Evolutionary conservation across 306 rosid genomes (phyloP), one percentile per base, ranked within the genome.

Genomic region (Acacia crassicarpa): DNA sequence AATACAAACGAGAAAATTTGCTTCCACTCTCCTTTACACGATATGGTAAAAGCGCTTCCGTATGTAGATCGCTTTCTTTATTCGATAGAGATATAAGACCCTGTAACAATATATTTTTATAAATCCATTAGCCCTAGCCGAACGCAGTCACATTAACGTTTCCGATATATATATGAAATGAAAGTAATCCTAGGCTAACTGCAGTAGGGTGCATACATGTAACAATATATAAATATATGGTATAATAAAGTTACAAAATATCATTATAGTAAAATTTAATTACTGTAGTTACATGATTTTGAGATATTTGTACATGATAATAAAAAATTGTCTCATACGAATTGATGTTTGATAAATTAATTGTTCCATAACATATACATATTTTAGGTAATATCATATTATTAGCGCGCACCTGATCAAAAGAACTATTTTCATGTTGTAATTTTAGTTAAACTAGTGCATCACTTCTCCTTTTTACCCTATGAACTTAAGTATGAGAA

Each of bases 61-160:
- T 38, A 38, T 38, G 1, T 77, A 87, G 76, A 30, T 80, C 85
- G 81, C 85, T 84, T 82, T 75, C 89, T 85, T 92, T 88, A 90
- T 90, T 92, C 71, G 46, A 80, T 65, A 27, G 69, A 27, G 30
- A 43, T 84, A 77, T 53, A 48, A 83, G 51, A 78, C 63, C 89
- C 94, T 90, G 66, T 67, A 82, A 16, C 61, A n/a, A 27, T 19
- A 77, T 45, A 44, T 8, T 27, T 9, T 2, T 25, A 22, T 58
- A 17, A 23, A 4, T 72, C 23, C 30, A 51, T 81, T 35, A 54
- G 79, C 79, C 76, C 74, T 13, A 11, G 46, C 25, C 30, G 9
- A 38, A 19, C 0, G 9, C 40, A 38, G 38, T 38, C 72, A 16
- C 27, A 67, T 38, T 2, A 67, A 32, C 5, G 14, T 35, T 49